Evolutionary conservation across 352 stramenopile species (phyloP).

Genomic region (Globisporangium takayamanum): DNA sequence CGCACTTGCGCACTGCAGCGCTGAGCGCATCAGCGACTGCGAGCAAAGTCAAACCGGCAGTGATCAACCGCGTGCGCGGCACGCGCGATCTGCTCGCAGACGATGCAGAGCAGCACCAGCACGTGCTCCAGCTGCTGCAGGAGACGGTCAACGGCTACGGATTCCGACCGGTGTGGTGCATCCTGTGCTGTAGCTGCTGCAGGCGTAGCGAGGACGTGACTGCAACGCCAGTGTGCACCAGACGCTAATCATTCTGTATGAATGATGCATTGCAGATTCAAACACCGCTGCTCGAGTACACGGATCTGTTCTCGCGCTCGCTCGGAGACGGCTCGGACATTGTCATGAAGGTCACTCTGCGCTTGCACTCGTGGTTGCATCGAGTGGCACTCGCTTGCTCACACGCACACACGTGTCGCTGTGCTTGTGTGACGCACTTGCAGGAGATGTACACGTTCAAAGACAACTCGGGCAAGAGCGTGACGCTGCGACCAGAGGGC

Average conservation of each 20-base stretch:
- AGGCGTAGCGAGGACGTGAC: background rate
- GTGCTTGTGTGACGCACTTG: background rate
- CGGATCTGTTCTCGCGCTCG: conserved; percentile 74
- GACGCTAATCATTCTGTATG: background rate
- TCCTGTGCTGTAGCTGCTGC: background rate
- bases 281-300: conserved; percentile 83
- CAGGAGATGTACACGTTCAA: conserved; percentile 89
- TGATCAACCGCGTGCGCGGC: conserved; percentile 56
- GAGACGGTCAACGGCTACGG: conserved; percentile 59
- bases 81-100: conserved; percentile 67
- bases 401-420: background rate
- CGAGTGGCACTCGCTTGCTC: background rate
- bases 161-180: conserved; percentile 50
- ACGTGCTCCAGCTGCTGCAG: conserved; percentile 54
- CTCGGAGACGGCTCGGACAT: conserved; percentile 83
- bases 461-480: conserved; percentile 83
- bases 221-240: background rate
- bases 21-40: background rate
- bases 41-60: conserved; percentile 21
- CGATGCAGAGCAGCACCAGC: conserved; percentile 54
- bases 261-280: conserved; percentile 43
- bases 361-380: too few species aligned
- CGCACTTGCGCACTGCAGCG: background rate
- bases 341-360: conserved; percentile 66
- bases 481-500: conserved; percentile 80